Percentiles rank a stretch among this genome's conserved stretches.
These are phyloP conservation scores for Catunica adiposa DNA, from an alignment of 2,329 filamentous ascomycete species.

Conservation along the genomic window DNA sequence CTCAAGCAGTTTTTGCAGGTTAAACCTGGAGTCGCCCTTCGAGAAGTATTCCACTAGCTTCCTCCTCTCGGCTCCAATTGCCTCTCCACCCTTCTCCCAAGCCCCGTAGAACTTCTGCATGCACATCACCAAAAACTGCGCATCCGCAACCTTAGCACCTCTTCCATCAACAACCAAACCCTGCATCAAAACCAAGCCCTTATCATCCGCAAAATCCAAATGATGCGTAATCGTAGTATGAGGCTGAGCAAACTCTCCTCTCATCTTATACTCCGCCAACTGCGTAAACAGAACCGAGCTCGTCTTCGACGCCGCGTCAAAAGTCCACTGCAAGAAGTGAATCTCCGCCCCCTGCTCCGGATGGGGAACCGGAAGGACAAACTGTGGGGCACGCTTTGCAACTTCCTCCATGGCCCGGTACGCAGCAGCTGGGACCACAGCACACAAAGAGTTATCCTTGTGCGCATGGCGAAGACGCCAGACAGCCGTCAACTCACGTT, in stretches of 20 bases:
- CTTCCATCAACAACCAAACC: conserved; percentile 60
- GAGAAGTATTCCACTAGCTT: conserved; percentile 69
- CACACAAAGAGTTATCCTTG: conserved; percentile 63
- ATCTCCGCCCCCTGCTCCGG: conserved; percentile 61
- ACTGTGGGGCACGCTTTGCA: conserved; percentile 65
- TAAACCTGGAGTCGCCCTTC: conserved; percentile 61
- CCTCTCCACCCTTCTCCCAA: conserved; percentile 30
- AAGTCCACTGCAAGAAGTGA: conserved; percentile 93
- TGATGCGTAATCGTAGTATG: conserved; percentile 93
- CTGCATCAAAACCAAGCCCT: conserved; percentile 72
- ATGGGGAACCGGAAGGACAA: conserved; percentile 75
- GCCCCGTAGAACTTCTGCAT: conserved; percentile 85
- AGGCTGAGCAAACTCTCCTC: conserved; percentile 76
- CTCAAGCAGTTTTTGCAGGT: conserved; percentile 67
- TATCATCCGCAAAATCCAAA: conserved; percentile 55
- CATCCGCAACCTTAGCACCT: conserved; percentile 64
- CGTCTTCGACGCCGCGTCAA: conserved; percentile 48
- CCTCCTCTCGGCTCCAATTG: conserved; percentile 38
- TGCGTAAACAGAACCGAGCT: conserved; percentile 83
- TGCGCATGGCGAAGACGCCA: conserved; percentile 79
- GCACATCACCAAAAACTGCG: conserved; percentile 81
- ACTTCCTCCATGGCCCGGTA: conserved; percentile 55
- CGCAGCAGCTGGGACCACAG: conserved; percentile 56
- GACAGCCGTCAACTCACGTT: conserved; percentile 68
- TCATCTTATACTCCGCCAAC: conserved; percentile 78